Base-by-base conservation (phyloP, 2,329 filamentous ascomycete genomes). In the Grosmannia huntii region DNA sequence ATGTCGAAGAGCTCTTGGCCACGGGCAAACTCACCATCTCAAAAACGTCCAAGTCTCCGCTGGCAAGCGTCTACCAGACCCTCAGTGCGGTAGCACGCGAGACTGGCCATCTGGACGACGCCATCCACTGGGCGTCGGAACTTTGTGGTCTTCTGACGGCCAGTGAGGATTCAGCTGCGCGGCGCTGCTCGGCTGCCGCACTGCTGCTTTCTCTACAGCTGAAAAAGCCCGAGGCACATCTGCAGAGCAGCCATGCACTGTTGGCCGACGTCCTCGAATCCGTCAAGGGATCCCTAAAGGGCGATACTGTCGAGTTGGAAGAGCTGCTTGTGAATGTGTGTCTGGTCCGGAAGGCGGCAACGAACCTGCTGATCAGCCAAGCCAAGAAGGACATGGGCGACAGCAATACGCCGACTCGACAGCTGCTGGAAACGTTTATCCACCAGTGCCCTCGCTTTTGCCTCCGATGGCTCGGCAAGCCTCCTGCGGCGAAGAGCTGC, bases 381-480 rank as follows among this genome's bases (percentile, higher is more conserved):
- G 33, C 60, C n/a, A 31, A 50, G 25, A 19, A 55, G 4, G 46
- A 4, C 21, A 12, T 27, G 16, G 56, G 51, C 57, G 27, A 27
- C 48, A 23, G 44, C 53, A 50, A 6, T 5, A 21, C 41, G 27
- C 21, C 66, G 56, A 58, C 64, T 66, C 63, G 65, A 33, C 64
- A 65, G 1, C 71, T 76, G n/a, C 72, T 84, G 9, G 80, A 83
- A 63, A 71, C 74, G 0, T 76, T 86, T 52, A 71, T 85, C 27
- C 72, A 80, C 33, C 76, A 81, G 57, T 78, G 82, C 60, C 83
- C 83, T 14, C 76, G 81, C 2, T 83, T 86, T 64, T 73, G 78
- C 53, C 70, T 80, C 7, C 75, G 83, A 52, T 86, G 83, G 80
- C 70, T 86, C 2, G 83, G 83, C 14, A 80, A 80, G 57, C 70